phyloP scores from a whole-genome alignment of 768 basidiomycete genomes.

The Obba rivulosa region DNA sequence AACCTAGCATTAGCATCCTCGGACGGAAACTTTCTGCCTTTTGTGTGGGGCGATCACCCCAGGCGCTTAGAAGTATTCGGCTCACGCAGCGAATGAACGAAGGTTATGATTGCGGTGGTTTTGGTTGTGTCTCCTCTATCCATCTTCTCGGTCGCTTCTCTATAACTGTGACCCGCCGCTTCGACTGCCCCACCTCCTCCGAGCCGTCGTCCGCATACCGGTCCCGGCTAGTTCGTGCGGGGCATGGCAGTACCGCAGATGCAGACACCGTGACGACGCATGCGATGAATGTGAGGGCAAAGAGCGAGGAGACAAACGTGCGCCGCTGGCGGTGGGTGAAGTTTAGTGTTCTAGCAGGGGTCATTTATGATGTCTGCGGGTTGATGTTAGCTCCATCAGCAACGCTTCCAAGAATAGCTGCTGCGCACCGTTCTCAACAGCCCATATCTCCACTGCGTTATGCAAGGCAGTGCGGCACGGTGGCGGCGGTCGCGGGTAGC shows the following conservation, averaged over 20 bases:
- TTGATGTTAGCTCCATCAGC: background rate
- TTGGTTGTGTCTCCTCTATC: constrained; percentile 63
- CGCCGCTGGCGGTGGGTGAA: constrained; percentile 55
- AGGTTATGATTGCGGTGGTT: constrained; percentile 6
- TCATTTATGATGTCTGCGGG: constrained; percentile 1
- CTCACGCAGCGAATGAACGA: background rate
- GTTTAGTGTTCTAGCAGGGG: constrained; percentile 39
- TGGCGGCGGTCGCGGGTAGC: background rate
- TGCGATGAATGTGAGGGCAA: constrained; percentile 75
- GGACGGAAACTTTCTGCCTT: background rate
- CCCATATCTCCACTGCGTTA: background rate
- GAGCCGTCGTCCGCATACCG: constrained; percentile 49
- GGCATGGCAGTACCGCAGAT: constrained; percentile 75
- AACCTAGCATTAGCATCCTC: background rate
- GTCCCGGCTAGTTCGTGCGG: constrained; percentile 53
- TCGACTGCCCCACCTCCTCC: constrained; percentile 15
- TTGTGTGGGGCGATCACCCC: background rate
- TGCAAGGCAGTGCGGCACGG: background rate
- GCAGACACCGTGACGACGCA: constrained; percentile 77
- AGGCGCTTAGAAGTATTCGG: too few relatives aligned
- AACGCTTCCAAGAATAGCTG: background rate
- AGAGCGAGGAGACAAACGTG: constrained; percentile 71
- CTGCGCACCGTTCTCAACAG: constrained; percentile 1
- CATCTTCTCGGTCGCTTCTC: constrained; percentile 69
- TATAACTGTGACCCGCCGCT: constrained; percentile 31